A percentile compares a stretch with the other conserved stretches of the same genome.
Conservation (phyloP, 2,329 filamentous ascomycete genomes). For the Stromatinia cepivora region DNA sequence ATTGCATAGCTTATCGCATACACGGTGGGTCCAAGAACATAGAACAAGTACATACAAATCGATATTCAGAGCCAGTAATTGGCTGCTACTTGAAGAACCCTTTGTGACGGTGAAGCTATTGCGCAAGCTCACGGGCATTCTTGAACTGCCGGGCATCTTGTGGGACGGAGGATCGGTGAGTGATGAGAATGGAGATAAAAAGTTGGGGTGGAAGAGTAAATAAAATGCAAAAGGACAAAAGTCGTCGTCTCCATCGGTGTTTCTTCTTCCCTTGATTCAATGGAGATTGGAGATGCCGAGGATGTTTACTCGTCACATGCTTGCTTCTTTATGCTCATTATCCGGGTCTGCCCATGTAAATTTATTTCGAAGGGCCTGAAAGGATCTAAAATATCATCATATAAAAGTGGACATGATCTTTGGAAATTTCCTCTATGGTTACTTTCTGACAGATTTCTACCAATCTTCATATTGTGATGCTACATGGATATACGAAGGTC, state of each 20-base stretch:
- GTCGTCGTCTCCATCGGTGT: constrained; percentile 12
- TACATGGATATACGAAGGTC: constrained; percentile 3
- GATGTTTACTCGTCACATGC: constrained; percentile 23
- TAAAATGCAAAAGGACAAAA: constrained; percentile 9
- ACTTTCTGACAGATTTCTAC: background rate
- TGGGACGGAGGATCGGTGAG: constrained; percentile 8
- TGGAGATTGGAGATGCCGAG: constrained; percentile 21
- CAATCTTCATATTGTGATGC: background rate
- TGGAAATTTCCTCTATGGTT: background rate
- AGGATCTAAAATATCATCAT: constrained; percentile 3
- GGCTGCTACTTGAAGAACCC: constrained; percentile 52
- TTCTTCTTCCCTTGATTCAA: constrained; percentile 20
- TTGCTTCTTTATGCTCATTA: constrained; percentile 16
- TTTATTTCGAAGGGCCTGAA: background rate
- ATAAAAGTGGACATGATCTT: constrained; percentile 3
- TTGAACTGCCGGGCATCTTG: constrained; percentile 65
- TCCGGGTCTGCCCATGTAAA: constrained; percentile 19
- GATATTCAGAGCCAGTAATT: constrained; percentile 62
- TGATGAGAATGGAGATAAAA: constrained; percentile 14
- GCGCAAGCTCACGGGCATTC: constrained; percentile 69
- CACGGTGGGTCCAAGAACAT: constrained; percentile 12
- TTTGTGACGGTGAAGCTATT: constrained; percentile 65
- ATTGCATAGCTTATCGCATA: constrained; percentile 18
- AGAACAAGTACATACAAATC: constrained; percentile 59
- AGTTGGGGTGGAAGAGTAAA: background rate